Evolutionary conservation across 345 rosid genomes (phyloP), one percentile per base, ranked within the genome.

Genomic region (Aquilaria sinensis): DNA sequence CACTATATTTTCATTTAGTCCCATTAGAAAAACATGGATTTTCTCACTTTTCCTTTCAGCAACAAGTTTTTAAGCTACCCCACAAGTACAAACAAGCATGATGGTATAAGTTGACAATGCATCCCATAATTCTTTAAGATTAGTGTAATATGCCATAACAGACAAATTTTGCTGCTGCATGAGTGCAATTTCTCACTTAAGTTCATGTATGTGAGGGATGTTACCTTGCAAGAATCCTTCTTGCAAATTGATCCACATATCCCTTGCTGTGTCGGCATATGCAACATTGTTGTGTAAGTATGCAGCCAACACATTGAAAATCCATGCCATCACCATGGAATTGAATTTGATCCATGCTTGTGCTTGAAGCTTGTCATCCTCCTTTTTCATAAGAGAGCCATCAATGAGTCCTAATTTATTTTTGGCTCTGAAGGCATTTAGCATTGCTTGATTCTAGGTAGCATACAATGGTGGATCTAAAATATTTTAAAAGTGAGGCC

Each of bases 221-320:
- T 64, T 64, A 6, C 60, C 31, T 64, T 64, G 60, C 3, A 52
- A 54, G 13, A 45, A 54, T 5, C 41, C 5, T 30, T 64, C 52
- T 12, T 54, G 6, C 11, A 64, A n/a, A 43, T 64, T 58, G 37
- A 12, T 7, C 59, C 51, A 54, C 15, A 53, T 31, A 6, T 23
- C 59, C 23, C 12, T 29, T 9, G 60, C 12, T 4, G 37, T 64
- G 9, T 53, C 43, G 7, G 13, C 10, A 54, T 64, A 53, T 10
- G 52, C 46, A 15, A 64, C 51, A 52, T 57, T 52, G 12, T 62
- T 31, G 3, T 10, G 15, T 2, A 45, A 23, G 12, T 23, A 10
- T 41, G 58, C 10, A 6, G 10, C 33, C 6, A 64, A 13, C 6
- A 58, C 16, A 53, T 64, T 64, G 11, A 64, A 53, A 14, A 64